Conservation (phyloP, 2,329 filamentous ascomycete genomes). For the Stachybotrys chlorohalonatus region DNA sequence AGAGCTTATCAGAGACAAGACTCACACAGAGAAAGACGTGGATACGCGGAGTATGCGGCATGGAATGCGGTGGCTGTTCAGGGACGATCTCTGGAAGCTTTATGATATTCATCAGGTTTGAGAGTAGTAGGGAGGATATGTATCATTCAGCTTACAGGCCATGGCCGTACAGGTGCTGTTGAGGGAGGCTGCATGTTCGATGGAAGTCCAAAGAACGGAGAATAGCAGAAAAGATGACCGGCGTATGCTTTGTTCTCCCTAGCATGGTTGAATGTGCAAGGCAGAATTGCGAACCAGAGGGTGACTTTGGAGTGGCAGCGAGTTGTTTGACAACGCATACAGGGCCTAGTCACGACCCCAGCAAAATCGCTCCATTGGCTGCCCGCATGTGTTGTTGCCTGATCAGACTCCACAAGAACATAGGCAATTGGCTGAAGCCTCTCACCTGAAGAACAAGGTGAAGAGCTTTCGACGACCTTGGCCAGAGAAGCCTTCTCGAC, state of each 20-base stretch:
- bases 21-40: background rate
- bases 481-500: too few relatives aligned
- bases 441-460: too few relatives aligned
- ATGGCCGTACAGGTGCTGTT: background rate
- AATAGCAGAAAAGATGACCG: background rate
- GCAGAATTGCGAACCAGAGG: too few relatives aligned
- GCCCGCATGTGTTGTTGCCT: too few relatives aligned
- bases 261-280: background rate
- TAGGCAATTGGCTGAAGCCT: too few relatives aligned
- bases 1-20: background rate
- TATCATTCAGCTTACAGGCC: background rate
- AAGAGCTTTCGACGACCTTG: too few relatives aligned
- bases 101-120: background rate
- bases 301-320: too few relatives aligned
- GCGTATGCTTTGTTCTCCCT: background rate
- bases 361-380: too few relatives aligned
- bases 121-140: background rate
- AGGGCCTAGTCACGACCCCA: too few relatives aligned
- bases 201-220: background rate
- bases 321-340: too few relatives aligned
- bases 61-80: background rate
- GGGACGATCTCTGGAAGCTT: background rate
- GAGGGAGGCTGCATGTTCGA: background rate
- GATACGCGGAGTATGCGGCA: background rate
- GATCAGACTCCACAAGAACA: too few relatives aligned